A percentile compares a stretch with the other conserved stretches of the same genome.
phyloP scores from a whole-genome alignment of 345 rosid genomes.

The Physaria fendleri region DNA sequence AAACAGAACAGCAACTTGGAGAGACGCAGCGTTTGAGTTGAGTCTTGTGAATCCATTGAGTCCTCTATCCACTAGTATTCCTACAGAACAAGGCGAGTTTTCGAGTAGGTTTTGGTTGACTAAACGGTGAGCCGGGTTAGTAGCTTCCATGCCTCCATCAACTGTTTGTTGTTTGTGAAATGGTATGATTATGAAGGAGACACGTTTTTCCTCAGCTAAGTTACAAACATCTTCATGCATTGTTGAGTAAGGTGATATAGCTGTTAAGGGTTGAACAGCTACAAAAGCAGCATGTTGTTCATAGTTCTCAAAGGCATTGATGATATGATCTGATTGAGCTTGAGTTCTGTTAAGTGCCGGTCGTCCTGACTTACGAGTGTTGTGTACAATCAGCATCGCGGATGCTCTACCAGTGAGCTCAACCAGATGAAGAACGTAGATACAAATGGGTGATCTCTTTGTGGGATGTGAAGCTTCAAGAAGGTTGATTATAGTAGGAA shows the following conservation, averaged over 20 bases:
- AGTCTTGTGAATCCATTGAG: slow-evolving; percentile 49
- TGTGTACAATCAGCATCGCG: slow-evolving; percentile 89
- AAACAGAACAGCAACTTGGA: slow-evolving; percentile 66
- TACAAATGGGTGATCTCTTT: slow-evolving; percentile 65
- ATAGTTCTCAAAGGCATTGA: slow-evolving; percentile 75
- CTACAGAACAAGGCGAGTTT: slow-evolving; percentile 82
- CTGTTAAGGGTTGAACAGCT: slow-evolving; percentile 78
- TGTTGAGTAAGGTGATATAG: slow-evolving; percentile 86
- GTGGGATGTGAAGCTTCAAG: slow-evolving; percentile 81
- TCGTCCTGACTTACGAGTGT: slow-evolving; percentile 58
- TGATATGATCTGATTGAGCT: slow-evolving; percentile 93
- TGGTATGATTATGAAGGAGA: slow-evolving; percentile 68
- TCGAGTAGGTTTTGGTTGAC: slow-evolving; percentile 74
- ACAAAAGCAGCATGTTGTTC: slow-evolving; percentile 56
- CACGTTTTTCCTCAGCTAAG: slow-evolving; percentile 84
- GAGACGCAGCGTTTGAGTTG: slow-evolving; percentile 47
- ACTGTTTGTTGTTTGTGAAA: slow-evolving; percentile 93
- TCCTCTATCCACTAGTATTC: slow-evolving; percentile 86
- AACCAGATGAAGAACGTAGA: slow-evolving; percentile 83
- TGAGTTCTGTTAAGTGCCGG: slow-evolving; percentile 79
- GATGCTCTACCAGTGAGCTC: slow-evolving; percentile 96
- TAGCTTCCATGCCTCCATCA: slow-evolving; percentile 94
- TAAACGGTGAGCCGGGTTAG: slow-evolving; percentile 69
- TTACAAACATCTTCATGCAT: slow-evolving; percentile 92
- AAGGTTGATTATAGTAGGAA: slow-evolving; percentile 81